Percentiles rank a stretch among this genome's conserved stretches.
These are phyloP conservation scores for Brassica napus DNA, from an alignment of 345 rosid genomes.

Conservation along the genomic window DNA sequence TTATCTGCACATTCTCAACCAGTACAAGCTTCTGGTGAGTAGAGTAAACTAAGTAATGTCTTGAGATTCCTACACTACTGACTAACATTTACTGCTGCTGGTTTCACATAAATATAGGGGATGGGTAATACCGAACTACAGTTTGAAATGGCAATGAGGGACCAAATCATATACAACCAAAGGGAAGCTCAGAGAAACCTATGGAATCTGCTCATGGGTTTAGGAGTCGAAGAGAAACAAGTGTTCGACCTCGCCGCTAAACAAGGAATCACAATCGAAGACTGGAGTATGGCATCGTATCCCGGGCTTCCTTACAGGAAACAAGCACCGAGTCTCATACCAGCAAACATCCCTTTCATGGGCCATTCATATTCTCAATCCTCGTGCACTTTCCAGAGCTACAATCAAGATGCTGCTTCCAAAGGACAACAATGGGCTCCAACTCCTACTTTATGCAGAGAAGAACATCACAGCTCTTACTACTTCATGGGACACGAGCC, in stretches of 20 bases:
- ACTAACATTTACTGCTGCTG: constrained; percentile 32
- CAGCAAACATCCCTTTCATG: constrained; percentile 40
- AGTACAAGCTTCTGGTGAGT: constrained; percentile 93
- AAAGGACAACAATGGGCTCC: constrained; percentile 48
- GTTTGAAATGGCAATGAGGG: constrained; percentile 96
- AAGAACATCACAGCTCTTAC: constrained; percentile 71
- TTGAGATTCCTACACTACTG: not conserved
- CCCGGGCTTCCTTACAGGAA: constrained; percentile 52
- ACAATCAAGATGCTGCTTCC: constrained; percentile 48
- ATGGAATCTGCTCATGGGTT: constrained; percentile 78
- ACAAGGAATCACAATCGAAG: constrained; percentile 82
- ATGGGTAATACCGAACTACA: constrained; percentile 94
- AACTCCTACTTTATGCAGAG: constrained; percentile 55
- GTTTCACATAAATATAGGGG: constrained; percentile 51
- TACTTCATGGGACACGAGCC: constrained; percentile 57
- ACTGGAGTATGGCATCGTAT: constrained; percentile 55
- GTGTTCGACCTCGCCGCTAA: constrained; percentile 71
- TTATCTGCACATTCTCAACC: constrained; percentile 81
- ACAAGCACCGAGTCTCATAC: constrained; percentile 45
- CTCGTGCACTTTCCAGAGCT: constrained; percentile 57
- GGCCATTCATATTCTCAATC: constrained; percentile 57
- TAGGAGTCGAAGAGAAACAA: constrained; percentile 76
- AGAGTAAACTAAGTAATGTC: constrained; percentile 2
- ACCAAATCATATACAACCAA: constrained; percentile 89
- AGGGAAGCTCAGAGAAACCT: constrained; percentile 77